phyloP scores from a whole-genome alignment of 441 rosid species.

The Breynia disticha region DNA sequence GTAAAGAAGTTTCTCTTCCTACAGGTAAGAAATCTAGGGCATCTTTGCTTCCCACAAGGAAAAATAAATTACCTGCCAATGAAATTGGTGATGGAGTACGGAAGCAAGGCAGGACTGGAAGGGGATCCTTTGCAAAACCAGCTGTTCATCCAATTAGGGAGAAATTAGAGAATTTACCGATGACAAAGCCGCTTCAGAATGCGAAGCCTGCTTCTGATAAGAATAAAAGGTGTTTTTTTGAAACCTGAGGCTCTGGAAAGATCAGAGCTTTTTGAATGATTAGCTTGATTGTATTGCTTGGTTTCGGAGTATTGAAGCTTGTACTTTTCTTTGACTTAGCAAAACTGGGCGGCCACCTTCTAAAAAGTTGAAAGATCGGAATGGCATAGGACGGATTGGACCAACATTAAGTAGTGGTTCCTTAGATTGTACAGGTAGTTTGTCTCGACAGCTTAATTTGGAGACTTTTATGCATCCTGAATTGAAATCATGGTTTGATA shows the following conservation, averaged over 20 bases:
- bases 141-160: slow-evolving; percentile 43
- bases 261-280: neutral
- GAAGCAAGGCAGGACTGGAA: slow-evolving; percentile 74
- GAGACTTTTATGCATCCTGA: no score
- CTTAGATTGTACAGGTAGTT: slow-evolving; percentile 55
- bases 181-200: slow-evolving; percentile 47
- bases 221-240: slow-evolving; percentile 44
- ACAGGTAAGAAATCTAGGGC: slow-evolving; percentile 47
- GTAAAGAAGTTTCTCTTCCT: slow-evolving; percentile 35
- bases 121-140: slow-evolving; percentile 45
- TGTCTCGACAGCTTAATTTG: neutral
- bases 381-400: slow-evolving; percentile 46
- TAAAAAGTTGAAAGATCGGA: slow-evolving; percentile 74
- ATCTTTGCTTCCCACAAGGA: slow-evolving; percentile 37
- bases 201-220: slow-evolving; percentile 57
- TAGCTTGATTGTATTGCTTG: neutral
- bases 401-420: slow-evolving; percentile 34
- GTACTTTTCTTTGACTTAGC: slow-evolving; percentile 32
- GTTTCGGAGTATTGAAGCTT: slow-evolving; percentile 5
- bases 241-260: neutral
- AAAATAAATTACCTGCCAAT: slow-evolving; percentile 44
- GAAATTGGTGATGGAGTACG: slow-evolving; percentile 61
- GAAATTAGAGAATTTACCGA: slow-evolving; percentile 50
- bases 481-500: no score
- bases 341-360: slow-evolving; percentile 88